A percentile compares a stretch with the other conserved stretches of the same genome.
Evolutionary conservation across 2,329 filamentous ascomycete genomes (phyloP).

Genomic region (Talaromyces albobiverticillius): DNA sequence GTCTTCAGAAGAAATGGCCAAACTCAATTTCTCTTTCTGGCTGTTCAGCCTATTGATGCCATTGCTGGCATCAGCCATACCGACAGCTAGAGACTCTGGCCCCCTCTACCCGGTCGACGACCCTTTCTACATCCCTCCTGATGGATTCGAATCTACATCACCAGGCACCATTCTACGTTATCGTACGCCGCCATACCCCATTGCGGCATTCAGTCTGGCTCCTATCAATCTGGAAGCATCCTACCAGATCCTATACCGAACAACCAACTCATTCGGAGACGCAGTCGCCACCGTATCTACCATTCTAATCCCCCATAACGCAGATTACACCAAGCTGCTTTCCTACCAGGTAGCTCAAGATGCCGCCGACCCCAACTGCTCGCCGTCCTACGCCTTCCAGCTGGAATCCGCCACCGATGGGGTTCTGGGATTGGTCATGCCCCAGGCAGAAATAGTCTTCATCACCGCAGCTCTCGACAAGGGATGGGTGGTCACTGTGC

Average conservation of each 20-base stretch:
- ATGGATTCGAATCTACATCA: constrained; percentile 23
- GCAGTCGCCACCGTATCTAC: constrained; percentile 40
- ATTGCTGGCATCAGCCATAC: neutral
- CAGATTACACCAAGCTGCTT: constrained; percentile 31
- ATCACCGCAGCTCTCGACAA: constrained; percentile 37
- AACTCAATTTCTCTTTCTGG: constrained; percentile 1
- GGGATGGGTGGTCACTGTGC: constrained; percentile 49
- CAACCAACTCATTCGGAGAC: constrained; percentile 34
- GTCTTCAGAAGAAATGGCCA: neutral
- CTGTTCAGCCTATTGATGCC: constrained; percentile 6
- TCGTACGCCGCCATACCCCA: constrained; percentile 22
- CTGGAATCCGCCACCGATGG: constrained; percentile 41
- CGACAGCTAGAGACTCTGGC: neutral
- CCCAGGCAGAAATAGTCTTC: constrained; percentile 34
- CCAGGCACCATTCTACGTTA: constrained; percentile 28
- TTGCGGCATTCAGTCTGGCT: constrained; percentile 22
- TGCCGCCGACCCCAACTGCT: constrained; percentile 24
- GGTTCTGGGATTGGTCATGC: constrained; percentile 25
- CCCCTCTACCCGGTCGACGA: constrained; percentile 23
- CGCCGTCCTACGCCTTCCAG: constrained; percentile 27
- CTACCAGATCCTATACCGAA: constrained; percentile 42
- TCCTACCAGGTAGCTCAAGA: constrained; percentile 43
- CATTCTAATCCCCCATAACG: constrained; percentile 35
- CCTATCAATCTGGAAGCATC: constrained; percentile 22
- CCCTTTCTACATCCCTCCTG: constrained; percentile 27